Base-by-base conservation (phyloP, 805 yeast genomes). In the Sugiyamaella floridensis region DNA sequence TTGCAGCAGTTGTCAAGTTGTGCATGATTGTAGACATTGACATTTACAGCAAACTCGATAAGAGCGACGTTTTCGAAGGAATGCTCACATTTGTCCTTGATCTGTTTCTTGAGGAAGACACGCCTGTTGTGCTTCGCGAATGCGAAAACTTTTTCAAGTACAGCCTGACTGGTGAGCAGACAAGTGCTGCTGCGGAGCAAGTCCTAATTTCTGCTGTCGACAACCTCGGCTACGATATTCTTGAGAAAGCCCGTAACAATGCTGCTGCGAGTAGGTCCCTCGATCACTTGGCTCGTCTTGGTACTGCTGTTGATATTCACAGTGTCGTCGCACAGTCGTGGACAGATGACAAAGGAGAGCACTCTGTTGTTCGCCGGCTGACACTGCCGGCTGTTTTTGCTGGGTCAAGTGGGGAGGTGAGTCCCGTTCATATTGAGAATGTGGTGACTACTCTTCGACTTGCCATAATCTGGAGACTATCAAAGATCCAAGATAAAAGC, bases 1-100 rank as follows among this genome's bases (percentile, higher is more conserved):
- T 59, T 2, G 49, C 61, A 19, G 58, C 53, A 22, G 54, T 64
- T 10, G 7, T 65, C 10, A 48, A 60, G 20, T 29, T 63, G 2
- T 56, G 52, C 41, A 51, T 55, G 20, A 43, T 60, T n/a, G 53
- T 65, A 19, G 60, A 63, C 40, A 45, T 56, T 14, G 57, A 56
- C 15, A 45, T 55, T 2, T 61, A 55, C 41, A 58, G 54, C 16
- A 37, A 44, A 6, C 50, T 60, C 18, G 56, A 61, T 4, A 55
- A 55, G 34, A 63, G 61, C 47, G 41, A 32, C 5, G 51, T 58
- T 16, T 57, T 56, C 29, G 58, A 58, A 29, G 61, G 58, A 9
- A 62, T 71, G 14, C 55, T 63, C 29, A 61, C 62, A n/a, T 15
- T 15, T 14, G 48, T 51, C 3, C 29, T 58, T 22, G 48, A 51